Evolutionary conservation across 1,284 basidiomycete genomes (phyloP), one percentile per base, ranked within the genome.

Genomic region (Ceratobasidium sp.): DNA sequence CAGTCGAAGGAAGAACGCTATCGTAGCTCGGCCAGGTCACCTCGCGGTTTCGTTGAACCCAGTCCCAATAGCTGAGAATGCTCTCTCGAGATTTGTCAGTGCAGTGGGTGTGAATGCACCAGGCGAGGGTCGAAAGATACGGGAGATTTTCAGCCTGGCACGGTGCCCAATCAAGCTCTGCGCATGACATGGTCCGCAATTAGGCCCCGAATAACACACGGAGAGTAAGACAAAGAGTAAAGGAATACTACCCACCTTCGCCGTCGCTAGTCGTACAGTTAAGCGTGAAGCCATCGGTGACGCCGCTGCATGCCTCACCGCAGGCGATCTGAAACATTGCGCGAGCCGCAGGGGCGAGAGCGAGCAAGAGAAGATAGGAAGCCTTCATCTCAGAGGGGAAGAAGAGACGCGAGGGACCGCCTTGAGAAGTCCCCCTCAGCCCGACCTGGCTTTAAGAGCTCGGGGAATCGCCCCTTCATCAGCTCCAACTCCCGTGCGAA

Each of bases 311-410:
- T 8, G 71, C 44, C 33, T 73, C 71, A 22, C 71, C 71, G 19
- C 71, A 73, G 17, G 50, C 57, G 7, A 73, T 57, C 59, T 73
- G 71, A 27, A 73, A 73, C 36, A 73, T 63, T n/a, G 29, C n/a
- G 15, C 14, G 27, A 9, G 48, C 33, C 6, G 36, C 36, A 11
- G 36, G 36, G 11, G 36, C 36, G 36, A 41, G 6, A 41, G 36
- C 36, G 36, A 41, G 36, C 36, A 41, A 41, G 36, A 41, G 36
- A 11, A 41, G 45, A 27, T 11, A 11, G 19, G 31, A 51, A 27
- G 19, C 31, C n/a, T 17, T 48, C 17, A 53, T 14, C 7, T 24
- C 41, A 8, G 19, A 22, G 22, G 22, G 7, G 22, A 27, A 27
- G 24, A 1, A 11, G 36, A 45, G 57, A 41, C 6, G 17, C 15